Evolutionary conservation across 805 yeast genomes (phyloP).

Genomic region (Lachancea lanzarotensis): DNA sequence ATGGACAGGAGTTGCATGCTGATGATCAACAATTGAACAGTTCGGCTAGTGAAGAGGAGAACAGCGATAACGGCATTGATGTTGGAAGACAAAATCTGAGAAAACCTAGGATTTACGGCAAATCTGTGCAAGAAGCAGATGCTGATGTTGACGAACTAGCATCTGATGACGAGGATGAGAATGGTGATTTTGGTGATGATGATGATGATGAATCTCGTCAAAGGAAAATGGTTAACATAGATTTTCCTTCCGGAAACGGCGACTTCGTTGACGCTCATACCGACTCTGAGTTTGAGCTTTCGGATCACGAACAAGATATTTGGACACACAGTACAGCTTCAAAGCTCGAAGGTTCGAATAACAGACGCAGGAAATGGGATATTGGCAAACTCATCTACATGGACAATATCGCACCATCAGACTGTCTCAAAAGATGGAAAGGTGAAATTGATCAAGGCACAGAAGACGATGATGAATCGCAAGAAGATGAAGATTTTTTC

Average conservation of each 20-base stretch:
- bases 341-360: slow-evolving; percentile 47
- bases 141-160: slow-evolving; percentile 41
- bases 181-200: slow-evolving; percentile 20
- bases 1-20: slow-evolving; percentile 44
- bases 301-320: slow-evolving; percentile 33
- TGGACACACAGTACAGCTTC: slow-evolving; percentile 47
- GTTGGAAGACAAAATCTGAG: slow-evolving; percentile 64
- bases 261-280: slow-evolving; percentile 41
- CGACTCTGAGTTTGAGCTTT: slow-evolving; percentile 45
- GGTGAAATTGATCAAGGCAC: slow-evolving; percentile 43
- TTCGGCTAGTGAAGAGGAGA: slow-evolving; percentile 29
- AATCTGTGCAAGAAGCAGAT: slow-evolving; percentile 40
- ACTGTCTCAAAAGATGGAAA: slow-evolving; percentile 67
- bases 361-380: slow-evolving; percentile 58
- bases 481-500: slow-evolving; percentile 44
- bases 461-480: slow-evolving; percentile 28
- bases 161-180: slow-evolving; percentile 41
- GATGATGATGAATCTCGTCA: slow-evolving; percentile 32
- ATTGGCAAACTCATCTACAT: slow-evolving; percentile 73
- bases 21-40: slow-evolving; percentile 38
- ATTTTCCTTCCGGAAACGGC: slow-evolving; percentile 36
- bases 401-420: slow-evolving; percentile 68
- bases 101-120: slow-evolving; percentile 52
- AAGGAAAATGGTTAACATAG: slow-evolving; percentile 41
- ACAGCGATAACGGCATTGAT: slow-evolving; percentile 30